A percentile compares a stretch with the other conserved stretches of the same genome.
Evolutionary conservation across 495 filamentous ascomycete species (phyloP).

Genomic region (Aspergillus indologenus): DNA sequence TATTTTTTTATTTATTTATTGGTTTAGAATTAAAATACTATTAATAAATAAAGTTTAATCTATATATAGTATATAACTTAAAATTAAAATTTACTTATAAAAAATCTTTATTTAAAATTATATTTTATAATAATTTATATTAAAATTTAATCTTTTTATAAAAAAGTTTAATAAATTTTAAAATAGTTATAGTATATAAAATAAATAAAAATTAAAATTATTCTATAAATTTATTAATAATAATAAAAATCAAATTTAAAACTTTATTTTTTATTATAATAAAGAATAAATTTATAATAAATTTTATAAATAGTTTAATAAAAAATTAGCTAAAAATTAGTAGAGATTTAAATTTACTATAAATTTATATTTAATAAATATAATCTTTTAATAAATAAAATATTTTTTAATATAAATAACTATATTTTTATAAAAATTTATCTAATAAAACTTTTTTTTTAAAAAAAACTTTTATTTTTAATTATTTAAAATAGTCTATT

Average conservation of each 20-base stretch:
- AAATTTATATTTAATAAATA: neutral
- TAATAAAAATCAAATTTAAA: constrained; percentile 1
- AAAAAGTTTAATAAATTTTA: neutral
- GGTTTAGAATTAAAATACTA: neutral
- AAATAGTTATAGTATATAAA: constrained; percentile 11
- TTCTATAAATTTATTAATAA: neutral
- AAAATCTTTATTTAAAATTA: neutral
- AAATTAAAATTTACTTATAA: neutral
- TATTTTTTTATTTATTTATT: neutral
- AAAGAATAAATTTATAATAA: neutral
- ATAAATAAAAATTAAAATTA: constrained; percentile 9
- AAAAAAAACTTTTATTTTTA: neutral
- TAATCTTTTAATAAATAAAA: neutral
- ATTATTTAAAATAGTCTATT: neutral
- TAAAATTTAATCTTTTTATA: constrained; percentile 1
- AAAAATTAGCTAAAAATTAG: neutral
- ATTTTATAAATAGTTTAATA: neutral
- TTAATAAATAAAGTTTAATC: neutral
- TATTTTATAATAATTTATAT: neutral
- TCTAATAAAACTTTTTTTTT: neutral
- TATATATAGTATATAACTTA: constrained; percentile 5
- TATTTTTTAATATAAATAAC: neutral
- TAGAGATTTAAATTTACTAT: neutral
- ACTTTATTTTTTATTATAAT: neutral
- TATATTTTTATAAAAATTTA: neutral